A percentile compares a stretch with the other conserved stretches of the same genome.
Evolutionary conservation across 495 filamentous ascomycete genomes (phyloP).

Genomic region (Aspergillus bridgeri): DNA sequence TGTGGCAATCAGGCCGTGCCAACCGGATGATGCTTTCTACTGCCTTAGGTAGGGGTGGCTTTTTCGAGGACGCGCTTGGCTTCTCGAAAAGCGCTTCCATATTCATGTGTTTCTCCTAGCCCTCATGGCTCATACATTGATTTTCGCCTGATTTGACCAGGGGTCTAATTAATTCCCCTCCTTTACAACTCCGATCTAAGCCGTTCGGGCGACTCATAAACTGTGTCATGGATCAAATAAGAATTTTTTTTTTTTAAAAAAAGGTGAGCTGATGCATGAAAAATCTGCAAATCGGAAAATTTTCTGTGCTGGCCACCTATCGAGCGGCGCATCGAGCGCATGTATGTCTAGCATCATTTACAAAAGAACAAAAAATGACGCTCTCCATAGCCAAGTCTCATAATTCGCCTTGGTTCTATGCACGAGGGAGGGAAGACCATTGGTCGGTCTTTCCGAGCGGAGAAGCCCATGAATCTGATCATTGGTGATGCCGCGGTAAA

Average conservation of each 20-base stretch:
- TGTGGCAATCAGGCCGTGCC: background rate
- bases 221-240: constrained; percentile 2
- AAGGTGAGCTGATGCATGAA: background rate
- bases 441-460: constrained; percentile 1
- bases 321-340: constrained; percentile 6
- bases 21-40: too few relatives aligned
- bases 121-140: background rate
- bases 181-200: background rate
- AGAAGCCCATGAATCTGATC: constrained; percentile 1
- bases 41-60: background rate
- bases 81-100: background rate
- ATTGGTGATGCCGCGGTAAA: background rate
- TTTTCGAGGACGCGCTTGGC: background rate
- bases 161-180: constrained; percentile 1
- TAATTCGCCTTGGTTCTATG: constrained; percentile 1
- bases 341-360: constrained; percentile 14
- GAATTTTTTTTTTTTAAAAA: too few relatives aligned
- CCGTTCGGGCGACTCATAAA: background rate
- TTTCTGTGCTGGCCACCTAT: constrained; percentile 4
- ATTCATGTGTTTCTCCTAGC: background rate
- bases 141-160: background rate
- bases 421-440: constrained; percentile 2
- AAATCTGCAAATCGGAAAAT: constrained; percentile 18
- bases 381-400: constrained; percentile 6
- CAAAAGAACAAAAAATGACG: background rate